These are phyloP conservation scores for Penicillium antarcticum DNA, from an alignment of 495 filamentous ascomycete species.

Conservation along the genomic window DNA sequence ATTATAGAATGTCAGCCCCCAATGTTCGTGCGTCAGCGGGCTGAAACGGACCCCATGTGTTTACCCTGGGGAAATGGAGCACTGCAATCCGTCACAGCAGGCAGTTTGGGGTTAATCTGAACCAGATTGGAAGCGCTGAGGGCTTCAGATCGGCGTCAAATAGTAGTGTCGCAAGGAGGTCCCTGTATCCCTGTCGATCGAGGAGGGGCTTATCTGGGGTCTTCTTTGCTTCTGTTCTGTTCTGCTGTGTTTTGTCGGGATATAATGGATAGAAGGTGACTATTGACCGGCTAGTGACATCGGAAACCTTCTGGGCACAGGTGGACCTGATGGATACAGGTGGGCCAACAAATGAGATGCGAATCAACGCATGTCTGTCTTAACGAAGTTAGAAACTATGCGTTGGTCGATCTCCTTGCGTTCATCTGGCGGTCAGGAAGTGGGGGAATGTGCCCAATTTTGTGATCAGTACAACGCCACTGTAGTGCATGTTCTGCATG, in stretches of 20 bases:
- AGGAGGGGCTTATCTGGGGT: neutral
- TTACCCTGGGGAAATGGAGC: slow-evolving; percentile 10
- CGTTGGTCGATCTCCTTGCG: slow-evolving; percentile 25
- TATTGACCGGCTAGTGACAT: neutral
- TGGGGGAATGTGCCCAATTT: slow-evolving; percentile 6
- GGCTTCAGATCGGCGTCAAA: slow-evolving; percentile 27
- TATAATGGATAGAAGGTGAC: neutral
- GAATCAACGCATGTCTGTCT: slow-evolving; percentile 16
- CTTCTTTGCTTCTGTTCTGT: neutral
- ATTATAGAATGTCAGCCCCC: slow-evolving; percentile 15
- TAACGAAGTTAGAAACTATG: slow-evolving; percentile 13
- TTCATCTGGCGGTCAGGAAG: slow-evolving; percentile 26
- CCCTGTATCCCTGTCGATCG: slow-evolving; percentile 20
- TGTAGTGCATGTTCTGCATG: slow-evolving; percentile 2
- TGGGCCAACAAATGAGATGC: slow-evolving; percentile 18
- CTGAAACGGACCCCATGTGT: slow-evolving; percentile 11
- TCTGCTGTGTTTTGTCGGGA: no score
- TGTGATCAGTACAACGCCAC: slow-evolving; percentile 10
- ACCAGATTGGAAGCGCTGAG: slow-evolving; percentile 29
- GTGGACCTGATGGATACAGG: slow-evolving; percentile 16
- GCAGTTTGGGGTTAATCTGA: slow-evolving; percentile 19
- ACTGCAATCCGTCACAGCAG: slow-evolving; percentile 19
- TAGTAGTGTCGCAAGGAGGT: slow-evolving; percentile 17
- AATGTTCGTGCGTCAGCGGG: slow-evolving; percentile 10
- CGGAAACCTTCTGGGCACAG: neutral